Evolutionary conservation across 1,139 yeast genomes (phyloP).

Genomic region (Zhuliangozyma parablackwelliae): DNA sequence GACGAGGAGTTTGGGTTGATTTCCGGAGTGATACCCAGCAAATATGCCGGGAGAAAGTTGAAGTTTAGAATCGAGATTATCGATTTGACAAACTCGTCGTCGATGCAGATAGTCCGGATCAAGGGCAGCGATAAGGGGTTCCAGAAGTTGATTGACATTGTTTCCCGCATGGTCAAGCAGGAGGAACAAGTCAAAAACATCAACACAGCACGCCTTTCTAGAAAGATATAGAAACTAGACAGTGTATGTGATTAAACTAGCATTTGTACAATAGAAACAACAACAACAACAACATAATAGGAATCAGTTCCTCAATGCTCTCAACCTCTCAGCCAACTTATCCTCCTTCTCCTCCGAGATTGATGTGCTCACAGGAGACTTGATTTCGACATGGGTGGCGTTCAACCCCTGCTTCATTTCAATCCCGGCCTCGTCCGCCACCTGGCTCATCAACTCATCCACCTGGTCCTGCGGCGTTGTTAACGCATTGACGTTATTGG

Average conservation of each 20-base stretch:
- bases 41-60: constrained; percentile 46
- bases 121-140: constrained; percentile 72
- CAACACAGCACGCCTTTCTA: constrained; percentile 7
- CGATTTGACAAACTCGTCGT: constrained; percentile 39
- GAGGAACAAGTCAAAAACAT: constrained; percentile 27
- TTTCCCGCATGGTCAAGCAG: constrained; percentile 31
- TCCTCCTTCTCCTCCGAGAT: constrained; percentile 79
- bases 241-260: neutral
- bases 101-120: constrained; percentile 50
- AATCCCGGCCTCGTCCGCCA: constrained; percentile 96
- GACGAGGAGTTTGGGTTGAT: constrained; percentile 44
- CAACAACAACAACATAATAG: no score
- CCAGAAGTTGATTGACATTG: constrained; percentile 50
- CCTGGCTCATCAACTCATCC: constrained; percentile 83
- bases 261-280: no score
- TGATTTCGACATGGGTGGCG: constrained; percentile 47
- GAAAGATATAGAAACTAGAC: no score
- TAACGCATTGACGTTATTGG: constrained; percentile 83
- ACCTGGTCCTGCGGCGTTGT: constrained; percentile 95
- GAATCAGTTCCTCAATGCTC: constrained; percentile 54
- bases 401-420: constrained; percentile 81
- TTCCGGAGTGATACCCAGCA: constrained; percentile 46
- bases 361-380: constrained; percentile 36
- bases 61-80: constrained; percentile 45
- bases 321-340: constrained; percentile 75